phyloP scores from a whole-genome alignment of 371 early-diverging fungal species.

The Mucor velutinosus region DNA sequence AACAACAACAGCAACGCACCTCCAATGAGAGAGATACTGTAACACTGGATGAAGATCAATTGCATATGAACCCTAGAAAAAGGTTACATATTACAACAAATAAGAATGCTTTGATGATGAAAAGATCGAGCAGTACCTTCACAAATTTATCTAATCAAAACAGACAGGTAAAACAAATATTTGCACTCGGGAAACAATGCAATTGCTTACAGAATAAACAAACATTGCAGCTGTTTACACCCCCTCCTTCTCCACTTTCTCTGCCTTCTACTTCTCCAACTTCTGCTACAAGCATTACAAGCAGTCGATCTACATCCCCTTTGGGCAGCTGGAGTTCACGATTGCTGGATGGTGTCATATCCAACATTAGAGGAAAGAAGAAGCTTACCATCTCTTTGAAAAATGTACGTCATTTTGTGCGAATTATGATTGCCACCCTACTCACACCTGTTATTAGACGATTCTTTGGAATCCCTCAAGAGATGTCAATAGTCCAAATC shows the following conservation, averaged over 20 bases:
- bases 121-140: constrained; percentile 16
- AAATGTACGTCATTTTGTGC: constrained; percentile 32
- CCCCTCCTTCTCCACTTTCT: constrained; percentile 18
- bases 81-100: constrained; percentile 1
- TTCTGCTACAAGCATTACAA: background rate
- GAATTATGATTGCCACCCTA: background rate
- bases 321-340: constrained; percentile 33
- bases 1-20: background rate
- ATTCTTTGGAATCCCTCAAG: constrained; percentile 53
- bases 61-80: constrained; percentile 8
- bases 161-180: constrained; percentile 2
- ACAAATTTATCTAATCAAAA: constrained; percentile 4
- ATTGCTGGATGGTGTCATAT: constrained; percentile 31
- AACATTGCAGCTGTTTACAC: constrained; percentile 8
- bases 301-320: constrained; percentile 4
- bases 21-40: background rate
- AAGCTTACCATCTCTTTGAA: constrained; percentile 45
- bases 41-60: constrained; percentile 1
- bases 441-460: constrained; percentile 23
- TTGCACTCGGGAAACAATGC: background rate
- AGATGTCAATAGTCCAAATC: constrained; percentile 46
- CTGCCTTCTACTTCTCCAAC: background rate
- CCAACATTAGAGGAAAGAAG: constrained; percentile 22
- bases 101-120: background rate
- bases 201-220: background rate